These are phyloP conservation scores for Alternaria metachromatica DNA, from an alignment of 2,329 filamentous ascomycete genomes.

Conservation along the genomic window DNA sequence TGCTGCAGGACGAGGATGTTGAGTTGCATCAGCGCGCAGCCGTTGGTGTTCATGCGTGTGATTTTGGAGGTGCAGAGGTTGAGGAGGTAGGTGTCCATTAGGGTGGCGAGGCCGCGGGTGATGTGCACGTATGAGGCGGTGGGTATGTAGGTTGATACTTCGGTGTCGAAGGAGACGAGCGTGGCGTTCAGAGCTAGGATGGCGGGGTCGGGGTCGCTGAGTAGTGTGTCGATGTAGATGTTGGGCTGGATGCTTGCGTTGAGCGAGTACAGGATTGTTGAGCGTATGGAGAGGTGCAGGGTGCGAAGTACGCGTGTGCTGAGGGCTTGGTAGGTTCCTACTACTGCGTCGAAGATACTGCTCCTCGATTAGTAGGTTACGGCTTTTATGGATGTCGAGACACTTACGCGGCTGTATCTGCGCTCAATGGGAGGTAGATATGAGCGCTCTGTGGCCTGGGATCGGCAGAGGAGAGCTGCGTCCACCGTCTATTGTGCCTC, in stretches of 20 bases:
- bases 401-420: slow-evolving; percentile 78
- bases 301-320: slow-evolving; percentile 81
- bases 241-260: slow-evolving; percentile 56
- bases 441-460: slow-evolving; percentile 65
- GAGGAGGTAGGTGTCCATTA: slow-evolving; percentile 82
- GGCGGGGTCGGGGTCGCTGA: slow-evolving; percentile 77
- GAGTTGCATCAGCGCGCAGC: slow-evolving; percentile 86
- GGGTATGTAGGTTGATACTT: slow-evolving; percentile 74
- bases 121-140: slow-evolving; percentile 74
- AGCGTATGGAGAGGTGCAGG: slow-evolving; percentile 86
- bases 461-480: slow-evolving; percentile 66
- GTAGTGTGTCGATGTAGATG: slow-evolving; percentile 66
- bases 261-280: slow-evolving; percentile 83
- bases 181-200: slow-evolving; percentile 85
- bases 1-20: slow-evolving; percentile 96
- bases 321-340: slow-evolving; percentile 82
- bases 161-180: slow-evolving; percentile 87
- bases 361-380: slow-evolving; percentile 13
- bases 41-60: slow-evolving; percentile 81
- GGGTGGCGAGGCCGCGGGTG: slow-evolving; percentile 73
- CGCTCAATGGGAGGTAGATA: slow-evolving; percentile 86
- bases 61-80: slow-evolving; percentile 68
- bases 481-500: slow-evolving; percentile 78
- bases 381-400: neutral
- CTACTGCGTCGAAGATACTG: slow-evolving; percentile 84